phyloP scores from a whole-genome alignment of 371 early-diverging fungal genomes.

The Mortierella polycephala region DNA sequence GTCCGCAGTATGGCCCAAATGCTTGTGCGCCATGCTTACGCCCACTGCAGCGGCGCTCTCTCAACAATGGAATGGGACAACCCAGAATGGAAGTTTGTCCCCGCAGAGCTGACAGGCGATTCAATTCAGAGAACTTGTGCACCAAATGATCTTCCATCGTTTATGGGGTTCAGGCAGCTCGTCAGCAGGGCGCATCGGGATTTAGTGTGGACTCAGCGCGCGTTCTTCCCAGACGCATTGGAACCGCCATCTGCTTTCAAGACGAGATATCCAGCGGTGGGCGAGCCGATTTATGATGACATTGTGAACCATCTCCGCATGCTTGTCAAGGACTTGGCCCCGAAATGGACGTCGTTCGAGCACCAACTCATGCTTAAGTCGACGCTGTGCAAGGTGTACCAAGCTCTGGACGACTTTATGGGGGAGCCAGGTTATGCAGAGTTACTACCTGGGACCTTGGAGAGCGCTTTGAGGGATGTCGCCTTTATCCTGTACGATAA shows the following conservation, averaged over 20 bases:
- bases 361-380: neutral
- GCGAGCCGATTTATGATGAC: neutral
- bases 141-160: neutral
- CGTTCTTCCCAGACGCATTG: slow-evolving; percentile 20
- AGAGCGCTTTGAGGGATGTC: neutral
- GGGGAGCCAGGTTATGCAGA: no score
- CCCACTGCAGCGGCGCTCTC: neutral
- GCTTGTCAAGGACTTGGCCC: slow-evolving; percentile 5
- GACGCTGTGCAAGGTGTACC: slow-evolving; percentile 11
- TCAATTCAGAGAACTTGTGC: neutral
- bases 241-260: slow-evolving; percentile 11
- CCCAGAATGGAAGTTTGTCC: slow-evolving; percentile 25
- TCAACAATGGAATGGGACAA: slow-evolving; percentile 12
- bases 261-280: neutral
- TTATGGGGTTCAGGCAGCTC: slow-evolving; percentile 14
- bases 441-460: neutral
- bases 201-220: slow-evolving; percentile 24
- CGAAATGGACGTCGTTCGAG: slow-evolving; percentile 10
- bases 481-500: slow-evolving; percentile 12
- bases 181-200: neutral
- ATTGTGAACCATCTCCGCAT: slow-evolving; percentile 5
- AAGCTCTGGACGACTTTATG: neutral
- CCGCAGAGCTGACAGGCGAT: neutral
- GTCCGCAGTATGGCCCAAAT: neutral
- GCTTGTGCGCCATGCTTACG: slow-evolving; percentile 13